Evolutionary conservation across 805 yeast species (phyloP).

Genomic region (Starmera amethionina): DNA sequence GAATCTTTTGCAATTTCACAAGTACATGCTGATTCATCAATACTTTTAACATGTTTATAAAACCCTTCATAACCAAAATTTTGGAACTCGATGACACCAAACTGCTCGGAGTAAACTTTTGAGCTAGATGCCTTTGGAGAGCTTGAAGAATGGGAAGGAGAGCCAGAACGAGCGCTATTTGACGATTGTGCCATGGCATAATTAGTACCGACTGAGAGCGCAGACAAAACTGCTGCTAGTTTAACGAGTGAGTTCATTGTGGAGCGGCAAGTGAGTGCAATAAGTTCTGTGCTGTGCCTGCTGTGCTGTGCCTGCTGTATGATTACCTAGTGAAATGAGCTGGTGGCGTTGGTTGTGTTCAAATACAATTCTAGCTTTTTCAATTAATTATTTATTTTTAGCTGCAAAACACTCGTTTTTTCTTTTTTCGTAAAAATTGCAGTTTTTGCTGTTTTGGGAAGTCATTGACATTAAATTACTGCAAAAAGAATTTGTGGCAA

Average conservation of each 20-base stretch:
- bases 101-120: slow-evolving; percentile 13
- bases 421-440: too few relatives aligned
- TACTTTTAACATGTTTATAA: slow-evolving; percentile 35
- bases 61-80: slow-evolving; percentile 49
- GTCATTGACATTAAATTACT: too few relatives aligned
- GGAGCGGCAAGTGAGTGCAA: not conserved
- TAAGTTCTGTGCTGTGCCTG: not conserved
- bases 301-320: not conserved
- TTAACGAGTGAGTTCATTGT: not conserved
- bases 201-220: not conserved
- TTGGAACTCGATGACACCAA: slow-evolving; percentile 34
- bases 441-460: too few relatives aligned
- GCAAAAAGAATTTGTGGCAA: too few relatives aligned
- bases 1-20: slow-evolving; percentile 37
- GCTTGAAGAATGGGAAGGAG: not conserved
- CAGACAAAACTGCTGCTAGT: too few relatives aligned
- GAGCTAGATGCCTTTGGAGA: slow-evolving; percentile 1
- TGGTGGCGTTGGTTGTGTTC: not conserved
- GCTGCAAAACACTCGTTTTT: too few relatives aligned
- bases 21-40: slow-evolving; percentile 31
- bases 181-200: not conserved
- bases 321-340: not conserved
- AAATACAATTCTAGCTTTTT: too few relatives aligned
- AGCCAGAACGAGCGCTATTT: slow-evolving; percentile 3
- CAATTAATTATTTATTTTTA: too few relatives aligned